Percentiles rank a stretch among this genome's conserved stretches.
Evolutionary conservation across 2,329 filamentous ascomycete species (phyloP).

Genomic region (Hymenoscyphus repandus): DNA sequence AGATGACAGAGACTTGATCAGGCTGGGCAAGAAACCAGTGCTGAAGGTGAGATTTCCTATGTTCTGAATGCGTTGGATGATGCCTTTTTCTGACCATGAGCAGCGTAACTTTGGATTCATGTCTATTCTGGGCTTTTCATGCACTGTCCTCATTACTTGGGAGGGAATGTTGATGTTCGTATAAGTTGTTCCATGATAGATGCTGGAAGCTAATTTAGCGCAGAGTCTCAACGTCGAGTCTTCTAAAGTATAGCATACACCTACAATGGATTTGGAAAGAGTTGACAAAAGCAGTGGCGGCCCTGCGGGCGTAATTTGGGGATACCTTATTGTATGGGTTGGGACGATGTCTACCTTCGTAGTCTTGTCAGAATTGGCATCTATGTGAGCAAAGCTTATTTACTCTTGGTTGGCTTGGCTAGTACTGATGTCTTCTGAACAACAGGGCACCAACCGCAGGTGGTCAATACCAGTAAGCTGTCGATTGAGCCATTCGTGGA

Average conservation of each 20-base stretch:
- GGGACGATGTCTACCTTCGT: conserved; percentile 21
- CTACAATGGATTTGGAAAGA: neutral
- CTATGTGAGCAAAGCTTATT: conserved; percentile 17
- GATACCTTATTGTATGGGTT: conserved; percentile 30
- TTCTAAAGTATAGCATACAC: neutral
- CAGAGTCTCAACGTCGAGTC: neutral
- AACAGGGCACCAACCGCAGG: conserved; percentile 47
- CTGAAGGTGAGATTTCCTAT: neutral
- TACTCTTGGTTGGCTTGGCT: neutral
- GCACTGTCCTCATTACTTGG: conserved; percentile 39
- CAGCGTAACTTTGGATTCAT: conserved; percentile 37
- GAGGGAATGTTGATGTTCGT: conserved; percentile 29
- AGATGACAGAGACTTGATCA: neutral
- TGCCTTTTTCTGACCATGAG: neutral
- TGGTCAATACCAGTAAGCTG: conserved; percentile 44
- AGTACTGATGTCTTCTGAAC: neutral
- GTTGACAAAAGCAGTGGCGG: conserved; percentile 13
- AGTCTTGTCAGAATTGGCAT: conserved; percentile 22
- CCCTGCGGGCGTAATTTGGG: conserved; percentile 35
- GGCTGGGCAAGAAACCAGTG: neutral
- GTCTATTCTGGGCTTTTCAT: conserved; percentile 37
- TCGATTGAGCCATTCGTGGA: neutral
- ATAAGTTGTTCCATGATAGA: neutral
- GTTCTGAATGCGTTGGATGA: neutral
- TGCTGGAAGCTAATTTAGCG: neutral